Percentiles rank a stretch among this genome's conserved stretches.
phyloP scores from a whole-genome alignment of 768 basidiomycete species.

The Fistulinella prunicolor region DNA sequence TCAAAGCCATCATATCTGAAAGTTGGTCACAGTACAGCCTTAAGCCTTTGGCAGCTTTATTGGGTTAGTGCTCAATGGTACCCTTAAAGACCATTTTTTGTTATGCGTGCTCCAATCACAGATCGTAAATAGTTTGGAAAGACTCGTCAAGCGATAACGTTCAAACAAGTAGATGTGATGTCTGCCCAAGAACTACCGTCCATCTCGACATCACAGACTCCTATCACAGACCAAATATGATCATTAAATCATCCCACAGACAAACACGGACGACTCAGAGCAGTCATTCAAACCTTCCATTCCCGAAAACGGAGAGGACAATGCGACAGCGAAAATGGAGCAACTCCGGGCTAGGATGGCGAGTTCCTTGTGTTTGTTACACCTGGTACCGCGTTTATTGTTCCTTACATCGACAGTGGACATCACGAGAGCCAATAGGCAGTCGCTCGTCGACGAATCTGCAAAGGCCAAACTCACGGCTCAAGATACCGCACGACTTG shows the following conservation, averaged over 20 bases:
- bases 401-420: constrained; percentile 45
- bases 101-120: too few relatives aligned
- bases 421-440: constrained; percentile 82
- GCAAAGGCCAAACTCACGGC: constrained; percentile 72
- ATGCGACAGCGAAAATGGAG: constrained; percentile 52
- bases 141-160: too few relatives aligned
- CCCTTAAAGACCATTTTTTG: too few relatives aligned
- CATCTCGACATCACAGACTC: constrained; percentile 1
- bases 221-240: too few relatives aligned
- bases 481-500: constrained; percentile 78
- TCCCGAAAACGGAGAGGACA: constrained; percentile 19
- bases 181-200: constrained; percentile 7
- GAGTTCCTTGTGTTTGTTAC: constrained; percentile 2
- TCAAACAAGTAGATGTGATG: constrained; percentile 12
- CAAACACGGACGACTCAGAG: constrained; percentile 25
- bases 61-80: too few relatives aligned
- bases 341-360: constrained; percentile 80
- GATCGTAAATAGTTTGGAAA: too few relatives aligned
- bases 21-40: too few relatives aligned
- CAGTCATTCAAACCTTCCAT: constrained; percentile 30
- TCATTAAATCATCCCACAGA: constrained; percentile 2
- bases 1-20: too few relatives aligned
- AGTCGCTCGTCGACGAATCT: constrained; percentile 81
- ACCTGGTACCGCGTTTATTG: background rate
- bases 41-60: too few relatives aligned